Conservation (phyloP, 768 basidiomycete genomes). For the Leccinum broughii region DNA sequence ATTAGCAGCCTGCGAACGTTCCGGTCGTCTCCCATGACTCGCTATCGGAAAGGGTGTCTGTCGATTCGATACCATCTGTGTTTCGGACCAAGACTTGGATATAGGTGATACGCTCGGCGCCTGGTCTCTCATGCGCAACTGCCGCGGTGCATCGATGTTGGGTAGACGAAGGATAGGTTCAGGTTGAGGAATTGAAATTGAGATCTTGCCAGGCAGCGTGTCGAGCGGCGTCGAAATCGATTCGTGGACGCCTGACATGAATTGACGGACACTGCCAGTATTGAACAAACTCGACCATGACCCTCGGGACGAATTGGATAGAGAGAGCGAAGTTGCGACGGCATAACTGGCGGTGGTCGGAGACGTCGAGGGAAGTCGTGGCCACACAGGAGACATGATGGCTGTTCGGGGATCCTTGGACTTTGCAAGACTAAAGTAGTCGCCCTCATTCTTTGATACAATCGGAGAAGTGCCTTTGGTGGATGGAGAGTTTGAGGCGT, state of each 20-base stretch:
- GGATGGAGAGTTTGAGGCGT: constrained; percentile 15
- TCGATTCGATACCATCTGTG: constrained; percentile 31
- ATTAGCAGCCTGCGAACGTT: constrained; percentile 43
- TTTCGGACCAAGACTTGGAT: constrained; percentile 62
- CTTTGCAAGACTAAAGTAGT: constrained; percentile 56
- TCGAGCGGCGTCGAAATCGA: constrained; percentile 42
- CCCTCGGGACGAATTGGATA: constrained; percentile 66
- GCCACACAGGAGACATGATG: constrained; percentile 53
- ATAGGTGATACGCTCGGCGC: constrained; percentile 32
- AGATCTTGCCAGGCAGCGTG: constrained; percentile 20
- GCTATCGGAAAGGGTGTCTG: constrained; percentile 45
- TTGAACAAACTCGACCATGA: constrained; percentile 84
- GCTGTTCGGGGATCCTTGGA: constrained; percentile 40
- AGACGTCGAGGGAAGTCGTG: constrained; percentile 46
- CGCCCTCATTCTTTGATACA: constrained; percentile 37
- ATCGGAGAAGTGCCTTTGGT: constrained; percentile 18
- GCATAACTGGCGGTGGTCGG: constrained; percentile 41
- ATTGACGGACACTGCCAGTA: constrained; percentile 62
- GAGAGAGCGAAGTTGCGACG: constrained; percentile 41
- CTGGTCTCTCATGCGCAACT: constrained; percentile 30
- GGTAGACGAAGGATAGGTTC: constrained; percentile 22
- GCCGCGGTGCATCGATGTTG: constrained; percentile 31
- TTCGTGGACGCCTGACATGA: constrained; percentile 63
- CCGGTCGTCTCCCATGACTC: constrained; percentile 39
- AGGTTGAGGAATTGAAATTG: constrained; percentile 27